Percentiles rank a stretch among this genome's conserved stretches.
Evolutionary conservation across 2,329 filamentous ascomycete species (phyloP).

Genomic region (Alternaria conjuncta): DNA sequence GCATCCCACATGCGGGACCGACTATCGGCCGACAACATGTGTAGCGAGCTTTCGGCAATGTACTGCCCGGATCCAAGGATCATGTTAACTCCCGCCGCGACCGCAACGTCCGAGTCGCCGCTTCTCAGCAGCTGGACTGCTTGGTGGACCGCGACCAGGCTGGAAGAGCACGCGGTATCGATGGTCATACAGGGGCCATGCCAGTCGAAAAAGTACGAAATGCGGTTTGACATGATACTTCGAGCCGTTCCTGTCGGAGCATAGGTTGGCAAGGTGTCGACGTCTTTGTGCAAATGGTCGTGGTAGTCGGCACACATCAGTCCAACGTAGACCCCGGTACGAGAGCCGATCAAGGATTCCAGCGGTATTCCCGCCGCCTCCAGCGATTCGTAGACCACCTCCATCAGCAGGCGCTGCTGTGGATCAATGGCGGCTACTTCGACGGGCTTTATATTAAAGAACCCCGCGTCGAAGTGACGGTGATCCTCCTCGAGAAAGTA

Average conservation of each 20-base stretch:
- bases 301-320: conserved; percentile 11
- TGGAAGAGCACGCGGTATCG: conserved; percentile 49
- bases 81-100: conserved; percentile 22
- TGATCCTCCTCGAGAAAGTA: conserved; percentile 25
- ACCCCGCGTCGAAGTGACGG: conserved; percentile 39
- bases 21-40: conserved; percentile 43
- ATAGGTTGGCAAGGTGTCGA: not conserved
- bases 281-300: not conserved
- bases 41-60: conserved; percentile 33
- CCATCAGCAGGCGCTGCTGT: conserved; percentile 43
- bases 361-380: not conserved
- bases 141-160: conserved; percentile 37
- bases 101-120: conserved; percentile 21
- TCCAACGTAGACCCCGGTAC: conserved; percentile 38
- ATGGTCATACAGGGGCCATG: conserved; percentile 47
- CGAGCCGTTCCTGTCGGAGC: not conserved
- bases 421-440: conserved; percentile 41
- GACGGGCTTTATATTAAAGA: conserved; percentile 36
- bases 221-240: conserved; percentile 37
- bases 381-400: conserved; percentile 42
- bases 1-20: conserved; percentile 41
- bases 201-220: conserved; percentile 49
- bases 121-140: conserved; percentile 17
- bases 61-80: not conserved
- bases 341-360: conserved; percentile 27